phyloP scores from a whole-genome alignment of 495 filamentous ascomycete species.

The Aspergillus haitiensis region DNA sequence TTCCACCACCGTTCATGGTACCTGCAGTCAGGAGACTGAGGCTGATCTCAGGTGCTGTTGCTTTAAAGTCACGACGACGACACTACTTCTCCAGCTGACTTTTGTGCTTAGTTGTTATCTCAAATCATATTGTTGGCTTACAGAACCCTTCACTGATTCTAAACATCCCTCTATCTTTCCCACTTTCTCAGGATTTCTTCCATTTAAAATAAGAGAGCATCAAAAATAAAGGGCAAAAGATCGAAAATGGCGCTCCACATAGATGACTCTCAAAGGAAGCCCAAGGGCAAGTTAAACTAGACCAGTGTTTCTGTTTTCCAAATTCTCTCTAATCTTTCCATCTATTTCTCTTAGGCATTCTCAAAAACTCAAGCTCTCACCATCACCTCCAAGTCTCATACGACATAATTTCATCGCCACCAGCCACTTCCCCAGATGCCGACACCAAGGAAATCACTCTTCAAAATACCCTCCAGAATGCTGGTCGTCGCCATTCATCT shows the following conservation, averaged over 20 bases:
- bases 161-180: slow-evolving; percentile 5
- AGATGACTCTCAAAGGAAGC: slow-evolving; percentile 53
- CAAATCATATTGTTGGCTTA: not conserved
- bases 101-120: slow-evolving; percentile 7
- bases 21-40: slow-evolving; percentile 20
- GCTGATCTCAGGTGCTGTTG: slow-evolving; percentile 4
- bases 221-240: slow-evolving; percentile 34
- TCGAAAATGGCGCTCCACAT: slow-evolving; percentile 29
- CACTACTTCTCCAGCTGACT: slow-evolving; percentile 20
- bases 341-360: slow-evolving; percentile 63
- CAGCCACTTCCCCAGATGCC: slow-evolving; percentile 31
- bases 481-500: slow-evolving; percentile 77
- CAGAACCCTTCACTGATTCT: slow-evolving; percentile 15
- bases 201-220: not conserved
- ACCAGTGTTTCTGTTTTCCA: too few species aligned
- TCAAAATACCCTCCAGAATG: slow-evolving; percentile 91
- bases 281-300: slow-evolving; percentile 62
- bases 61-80: not conserved
- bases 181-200: not conserved
- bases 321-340: not conserved
- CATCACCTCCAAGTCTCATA: slow-evolving; percentile 33
- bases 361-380: slow-evolving; percentile 78
- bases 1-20: slow-evolving; percentile 14
- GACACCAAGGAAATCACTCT: slow-evolving; percentile 81
- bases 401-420: slow-evolving; percentile 31